Percentiles rank a stretch among this genome's conserved stretches.
phyloP scores from a whole-genome alignment of 345 rosid genomes.

The Citropsis articulata region DNA sequence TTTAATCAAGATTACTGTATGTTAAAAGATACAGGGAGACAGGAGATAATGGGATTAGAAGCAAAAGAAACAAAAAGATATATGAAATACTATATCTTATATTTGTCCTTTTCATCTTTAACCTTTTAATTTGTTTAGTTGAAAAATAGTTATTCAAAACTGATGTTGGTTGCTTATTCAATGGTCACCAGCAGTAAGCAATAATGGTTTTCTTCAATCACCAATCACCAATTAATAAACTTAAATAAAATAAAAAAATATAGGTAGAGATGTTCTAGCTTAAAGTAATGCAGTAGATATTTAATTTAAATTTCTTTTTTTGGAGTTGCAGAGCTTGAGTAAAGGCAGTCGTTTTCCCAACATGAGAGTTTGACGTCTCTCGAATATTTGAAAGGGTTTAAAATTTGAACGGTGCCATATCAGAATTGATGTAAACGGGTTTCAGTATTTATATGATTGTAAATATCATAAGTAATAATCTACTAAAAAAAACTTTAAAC shows the following conservation, averaged over 20 bases:
- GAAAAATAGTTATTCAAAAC: neutral
- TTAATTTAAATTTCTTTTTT: too few relatives aligned
- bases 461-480: too few relatives aligned
- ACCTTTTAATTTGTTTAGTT: neutral
- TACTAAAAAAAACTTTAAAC: too few relatives aligned
- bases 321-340: too few relatives aligned
- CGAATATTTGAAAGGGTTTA: too few relatives aligned
- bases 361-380: too few relatives aligned
- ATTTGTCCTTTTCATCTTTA: neutral
- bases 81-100: neutral
- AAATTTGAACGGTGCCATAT: too few relatives aligned
- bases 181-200: neutral
- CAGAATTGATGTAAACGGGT: too few relatives aligned
- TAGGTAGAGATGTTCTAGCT: too few relatives aligned
- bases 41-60: constrained; percentile 35
- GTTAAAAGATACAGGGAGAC: constrained; percentile 38
- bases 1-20: constrained; percentile 31
- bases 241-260: neutral
- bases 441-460: too few relatives aligned
- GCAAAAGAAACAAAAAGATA: neutral
- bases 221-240: neutral
- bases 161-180: neutral
- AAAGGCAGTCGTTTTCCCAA: too few relatives aligned
- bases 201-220: neutral
- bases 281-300: too few relatives aligned